Evolutionary conservation across 805 yeast species (phyloP).

Genomic region (Metschnikowia lunata): DNA sequence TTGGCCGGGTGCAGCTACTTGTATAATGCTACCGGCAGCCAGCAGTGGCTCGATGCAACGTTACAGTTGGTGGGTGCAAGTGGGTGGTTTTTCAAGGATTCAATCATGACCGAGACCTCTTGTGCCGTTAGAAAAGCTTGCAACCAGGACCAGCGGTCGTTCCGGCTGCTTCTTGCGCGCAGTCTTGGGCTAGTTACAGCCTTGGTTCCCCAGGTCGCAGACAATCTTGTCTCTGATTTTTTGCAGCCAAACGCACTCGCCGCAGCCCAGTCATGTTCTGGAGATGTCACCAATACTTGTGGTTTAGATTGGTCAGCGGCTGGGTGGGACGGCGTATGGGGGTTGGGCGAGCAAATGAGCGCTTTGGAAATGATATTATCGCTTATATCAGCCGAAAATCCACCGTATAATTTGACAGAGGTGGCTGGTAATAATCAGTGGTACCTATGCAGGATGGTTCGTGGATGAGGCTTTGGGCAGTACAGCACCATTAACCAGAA

Average conservation of each 20-base stretch:
- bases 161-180: slow-evolving; percentile 63
- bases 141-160: slow-evolving; percentile 73
- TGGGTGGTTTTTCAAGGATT: slow-evolving; percentile 33
- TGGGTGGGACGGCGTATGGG: slow-evolving; percentile 64
- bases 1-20: slow-evolving; percentile 67
- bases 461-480: no score
- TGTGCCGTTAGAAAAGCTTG: slow-evolving; percentile 53
- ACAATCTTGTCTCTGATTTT: slow-evolving; percentile 27
- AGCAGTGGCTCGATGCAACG: slow-evolving; percentile 39
- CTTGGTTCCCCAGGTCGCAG: slow-evolving; percentile 47
- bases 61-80: slow-evolving; percentile 36
- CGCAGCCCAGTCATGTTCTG: slow-evolving; percentile 68
- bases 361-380: slow-evolving; percentile 57
- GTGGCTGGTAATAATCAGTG: no score
- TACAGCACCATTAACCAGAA: no score
- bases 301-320: slow-evolving; percentile 60
- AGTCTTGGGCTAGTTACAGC: slow-evolving; percentile 54
- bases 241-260: slow-evolving; percentile 50
- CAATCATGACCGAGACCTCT: slow-evolving; percentile 56
- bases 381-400: slow-evolving; percentile 5
- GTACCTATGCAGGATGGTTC: no score
- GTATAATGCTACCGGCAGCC: slow-evolving; percentile 55
- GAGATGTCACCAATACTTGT: slow-evolving; percentile 85
- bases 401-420: no score
- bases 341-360: slow-evolving; percentile 75